Evolutionary conservation across 169 alveolate genomes (phyloP).

Genomic region (Cryptosporidium canis): DNA sequence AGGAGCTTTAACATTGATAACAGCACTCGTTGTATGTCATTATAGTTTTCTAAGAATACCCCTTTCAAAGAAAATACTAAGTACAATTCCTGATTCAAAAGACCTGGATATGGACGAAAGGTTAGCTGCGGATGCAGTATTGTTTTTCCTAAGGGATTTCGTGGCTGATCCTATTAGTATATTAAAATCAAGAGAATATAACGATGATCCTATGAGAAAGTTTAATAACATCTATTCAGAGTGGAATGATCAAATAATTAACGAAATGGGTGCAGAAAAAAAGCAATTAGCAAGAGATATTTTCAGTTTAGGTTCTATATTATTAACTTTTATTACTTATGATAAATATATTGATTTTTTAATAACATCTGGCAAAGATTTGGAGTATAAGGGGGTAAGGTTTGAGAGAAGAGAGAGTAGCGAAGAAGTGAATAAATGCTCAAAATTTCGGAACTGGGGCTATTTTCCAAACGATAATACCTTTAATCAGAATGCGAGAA

Average conservation of each 20-base stretch:
- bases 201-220: slow-evolving; percentile 11
- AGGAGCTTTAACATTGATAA: background rate
- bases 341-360: slow-evolving; percentile 7
- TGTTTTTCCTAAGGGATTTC: slow-evolving; percentile 13
- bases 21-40: slow-evolving; percentile 58
- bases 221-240: slow-evolving; percentile 3
- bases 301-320: background rate
- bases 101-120: slow-evolving; percentile 34
- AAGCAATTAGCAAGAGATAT: background rate
- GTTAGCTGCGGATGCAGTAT: background rate
- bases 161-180: slow-evolving; percentile 12
- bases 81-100: slow-evolving; percentile 7
- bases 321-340: slow-evolving; percentile 13
- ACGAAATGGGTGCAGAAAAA: background rate
- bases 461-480: background rate
- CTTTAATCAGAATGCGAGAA: background rate
- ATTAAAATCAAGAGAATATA: slow-evolving; percentile 41
- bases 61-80: slow-evolving; percentile 5
- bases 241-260: background rate
- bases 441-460: background rate
- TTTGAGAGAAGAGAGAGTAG: background rate
- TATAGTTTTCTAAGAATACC: slow-evolving; percentile 57
- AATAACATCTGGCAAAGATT: background rate
- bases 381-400: background rate
- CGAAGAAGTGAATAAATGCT: background rate